These are phyloP conservation scores for Phalaenopsis equestris DNA, from an alignment of 106 monocot genomes.

Conservation along the genomic window DNA sequence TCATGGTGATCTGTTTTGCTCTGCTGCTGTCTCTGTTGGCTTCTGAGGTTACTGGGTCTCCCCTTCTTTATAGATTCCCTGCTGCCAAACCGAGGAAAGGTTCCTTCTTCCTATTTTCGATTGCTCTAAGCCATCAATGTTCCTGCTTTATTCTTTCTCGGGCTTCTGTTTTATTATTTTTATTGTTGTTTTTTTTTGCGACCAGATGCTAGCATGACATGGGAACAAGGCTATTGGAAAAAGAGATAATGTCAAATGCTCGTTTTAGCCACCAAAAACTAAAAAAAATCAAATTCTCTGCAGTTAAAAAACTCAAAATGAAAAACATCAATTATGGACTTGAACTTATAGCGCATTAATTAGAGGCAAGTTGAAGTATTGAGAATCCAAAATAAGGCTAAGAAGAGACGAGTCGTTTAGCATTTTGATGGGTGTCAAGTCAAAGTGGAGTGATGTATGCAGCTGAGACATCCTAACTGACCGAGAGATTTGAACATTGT, in stretches of 20 bases:
- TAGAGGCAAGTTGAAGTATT: neutral
- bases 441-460: constrained; percentile 5
- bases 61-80: constrained; percentile 47
- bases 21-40: neutral
- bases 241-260: no score
- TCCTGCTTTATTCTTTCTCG: neutral
- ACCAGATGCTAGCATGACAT: no score
- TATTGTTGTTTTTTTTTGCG: no score
- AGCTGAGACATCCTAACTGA: constrained; percentile 8
- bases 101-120: constrained; percentile 27
- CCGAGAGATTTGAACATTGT: constrained; percentile 13
- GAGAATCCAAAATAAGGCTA: neutral
- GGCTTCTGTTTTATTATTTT: neutral
- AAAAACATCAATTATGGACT: no score
- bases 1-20: neutral
- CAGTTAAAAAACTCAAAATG: no score
- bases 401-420: neutral
- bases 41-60: constrained; percentile 4
- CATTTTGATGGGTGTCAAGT: neutral
- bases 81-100: constrained; percentile 60
- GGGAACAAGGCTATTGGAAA: no score
- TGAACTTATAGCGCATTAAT: no score
- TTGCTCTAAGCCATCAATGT: neutral
- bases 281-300: no score
- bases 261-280: no score